Conservation (phyloP, 176 grass and related monocot genomes). For the Thinopyrum elongatum region DNA sequence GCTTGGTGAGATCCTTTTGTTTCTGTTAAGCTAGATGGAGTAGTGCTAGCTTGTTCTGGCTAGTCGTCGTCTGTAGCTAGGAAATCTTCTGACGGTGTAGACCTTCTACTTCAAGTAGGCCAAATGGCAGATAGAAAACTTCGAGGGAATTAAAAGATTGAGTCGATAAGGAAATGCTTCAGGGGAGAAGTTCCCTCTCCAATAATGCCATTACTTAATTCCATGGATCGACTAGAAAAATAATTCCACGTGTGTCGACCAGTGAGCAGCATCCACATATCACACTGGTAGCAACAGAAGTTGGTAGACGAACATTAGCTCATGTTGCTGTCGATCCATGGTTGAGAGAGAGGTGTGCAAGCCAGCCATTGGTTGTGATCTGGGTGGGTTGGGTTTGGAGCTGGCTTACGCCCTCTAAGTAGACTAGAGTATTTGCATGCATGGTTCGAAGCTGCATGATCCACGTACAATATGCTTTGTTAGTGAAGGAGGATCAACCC, state of each 20-base stretch:
- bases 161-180: neutral
- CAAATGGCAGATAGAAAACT: too few relatives aligned
- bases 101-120: neutral
- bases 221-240: neutral
- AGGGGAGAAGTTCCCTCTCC: neutral
- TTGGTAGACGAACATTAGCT: neutral
- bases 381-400: neutral
- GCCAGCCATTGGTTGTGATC: neutral
- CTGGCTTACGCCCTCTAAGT: neutral
- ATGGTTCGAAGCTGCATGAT: too few relatives aligned
- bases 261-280: neutral
- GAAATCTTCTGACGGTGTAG: neutral
- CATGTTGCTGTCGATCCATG: neutral
- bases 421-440: too few relatives aligned
- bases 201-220: slow-evolving; percentile 22
- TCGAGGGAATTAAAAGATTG: neutral
- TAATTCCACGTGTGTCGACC: neutral
- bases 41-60: neutral
- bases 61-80: neutral
- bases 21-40: neutral
- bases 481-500: too few relatives aligned
- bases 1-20: neutral
- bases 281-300: neutral
- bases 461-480: too few relatives aligned
- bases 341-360: neutral